A percentile compares a stretch with the other conserved stretches of the same genome.
phyloP scores from a whole-genome alignment of 2,329 filamentous ascomycete species.

The Microdochium bolleyi region DNA sequence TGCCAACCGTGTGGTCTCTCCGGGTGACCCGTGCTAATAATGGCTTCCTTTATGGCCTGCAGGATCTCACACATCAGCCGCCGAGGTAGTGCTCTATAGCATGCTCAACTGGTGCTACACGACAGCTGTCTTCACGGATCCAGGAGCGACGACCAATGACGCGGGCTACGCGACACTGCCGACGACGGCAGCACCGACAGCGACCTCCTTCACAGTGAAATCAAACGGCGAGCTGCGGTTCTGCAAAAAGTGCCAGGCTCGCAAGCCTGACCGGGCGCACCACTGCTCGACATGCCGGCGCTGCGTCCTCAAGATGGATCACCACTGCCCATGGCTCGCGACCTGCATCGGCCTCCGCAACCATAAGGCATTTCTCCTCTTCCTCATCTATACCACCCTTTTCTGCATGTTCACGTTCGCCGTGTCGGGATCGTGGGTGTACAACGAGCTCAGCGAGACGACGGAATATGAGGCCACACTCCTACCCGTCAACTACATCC shows the following conservation, averaged over 20 bases:
- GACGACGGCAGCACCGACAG: constrained; percentile 51
- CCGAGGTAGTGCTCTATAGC: constrained; percentile 65
- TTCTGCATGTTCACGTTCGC: constrained; percentile 79
- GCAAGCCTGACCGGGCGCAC: constrained; percentile 92
- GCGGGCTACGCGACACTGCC: constrained; percentile 75
- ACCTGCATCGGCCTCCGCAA: constrained; percentile 91
- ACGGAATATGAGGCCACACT: constrained; percentile 65
- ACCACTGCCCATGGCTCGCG: constrained; percentile 97
- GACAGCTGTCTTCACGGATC: constrained; percentile 84
- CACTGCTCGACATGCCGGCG: constrained; percentile 93
- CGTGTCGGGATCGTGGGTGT: constrained; percentile 76
- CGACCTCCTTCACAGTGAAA: constrained; percentile 84
- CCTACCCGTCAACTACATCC: constrained; percentile 83
- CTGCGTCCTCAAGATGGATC: constrained; percentile 98
- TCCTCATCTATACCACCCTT: constrained; percentile 79
- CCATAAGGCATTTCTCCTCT: constrained; percentile 92
- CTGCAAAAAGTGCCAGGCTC: constrained; percentile 95
- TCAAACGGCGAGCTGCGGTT: constrained; percentile 79
- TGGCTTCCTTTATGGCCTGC: constrained; percentile 3
- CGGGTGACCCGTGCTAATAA: constrained; percentile 6
- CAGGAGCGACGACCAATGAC: constrained; percentile 61
- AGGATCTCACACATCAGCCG: constrained; percentile 49
- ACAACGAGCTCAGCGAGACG: constrained; percentile 69
- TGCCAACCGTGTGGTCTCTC: background rate
- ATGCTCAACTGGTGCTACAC: constrained; percentile 87